Evolutionary conservation across 306 rosid species (phyloP).

Genomic region (Cucurbita maxima): DNA sequence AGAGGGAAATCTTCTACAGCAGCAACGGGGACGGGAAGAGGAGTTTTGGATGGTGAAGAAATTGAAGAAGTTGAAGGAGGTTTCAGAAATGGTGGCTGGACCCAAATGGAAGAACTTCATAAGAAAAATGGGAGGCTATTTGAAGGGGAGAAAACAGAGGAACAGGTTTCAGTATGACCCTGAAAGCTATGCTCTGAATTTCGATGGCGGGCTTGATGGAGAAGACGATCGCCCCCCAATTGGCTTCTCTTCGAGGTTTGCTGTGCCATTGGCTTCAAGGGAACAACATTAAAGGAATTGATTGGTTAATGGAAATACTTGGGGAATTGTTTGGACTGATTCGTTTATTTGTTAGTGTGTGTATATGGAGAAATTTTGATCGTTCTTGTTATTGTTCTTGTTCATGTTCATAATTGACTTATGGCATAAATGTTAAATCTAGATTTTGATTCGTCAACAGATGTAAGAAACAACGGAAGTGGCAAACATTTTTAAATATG

Average conservation of each 20-base stretch:
- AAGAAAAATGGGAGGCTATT: constrained; percentile 40
- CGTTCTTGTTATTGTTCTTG: not conserved
- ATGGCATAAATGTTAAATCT: no score
- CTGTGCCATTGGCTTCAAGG: constrained; percentile 21
- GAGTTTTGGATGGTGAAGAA: constrained; percentile 32
- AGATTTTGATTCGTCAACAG: no score
- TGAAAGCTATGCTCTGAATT: constrained; percentile 62
- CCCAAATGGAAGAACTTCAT: constrained; percentile 66
- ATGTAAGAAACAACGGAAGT: no score
- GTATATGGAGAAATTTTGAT: not conserved
- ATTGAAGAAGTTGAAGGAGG: constrained; percentile 32
- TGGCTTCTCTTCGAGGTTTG: constrained; percentile 33
- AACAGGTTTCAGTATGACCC: constrained; percentile 46
- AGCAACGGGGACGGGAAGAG: not conserved
- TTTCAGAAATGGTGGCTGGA: constrained; percentile 47
- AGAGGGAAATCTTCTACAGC: constrained; percentile 9
- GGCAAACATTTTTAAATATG: no score
- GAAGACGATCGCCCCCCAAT: constrained; percentile 34
- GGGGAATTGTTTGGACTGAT: not conserved
- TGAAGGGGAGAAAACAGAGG: constrained; percentile 3
- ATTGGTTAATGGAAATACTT: not conserved
- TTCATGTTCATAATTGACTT: not conserved
- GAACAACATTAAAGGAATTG: not conserved
- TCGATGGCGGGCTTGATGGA: constrained; percentile 25
- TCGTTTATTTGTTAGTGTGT: not conserved